Base-by-base conservation (phyloP, 192 early-diverging fungal genomes). In the Entomortierella chlamydospora region DNA sequence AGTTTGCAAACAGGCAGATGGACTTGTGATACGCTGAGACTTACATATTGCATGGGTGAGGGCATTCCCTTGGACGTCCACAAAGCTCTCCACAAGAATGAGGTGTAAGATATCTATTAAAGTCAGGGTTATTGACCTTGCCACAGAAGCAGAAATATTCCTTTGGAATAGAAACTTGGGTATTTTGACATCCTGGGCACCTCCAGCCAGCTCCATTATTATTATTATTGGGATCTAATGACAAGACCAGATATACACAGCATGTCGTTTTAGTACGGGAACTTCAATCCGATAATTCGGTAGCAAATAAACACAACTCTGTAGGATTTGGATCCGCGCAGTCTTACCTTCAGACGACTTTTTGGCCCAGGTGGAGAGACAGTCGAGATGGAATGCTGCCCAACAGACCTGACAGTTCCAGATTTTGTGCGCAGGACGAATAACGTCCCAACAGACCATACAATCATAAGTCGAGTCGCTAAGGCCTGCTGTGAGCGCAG, bases 381-480 rank as follows among this genome's bases (percentile, higher is more conserved):
- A 98, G 20, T 91, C 86, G 8, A 97, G 78, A 77, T 99, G 97
- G 74, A 97, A 98, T 3, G 96, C 89, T 15, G 93, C 94, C 90
- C 89, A 97, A 84, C 96, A 97, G 50, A 81, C 81, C 72, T 88
- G 83, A 84, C 97, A 99, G 50, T 86, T 88, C 97, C 97, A 99
- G 10, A 90, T 89, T 31, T 82, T 83, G 74, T 97, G 88, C 8
- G 84, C 85, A 13, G 82, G 85, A 50, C 88, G 84, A 55, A 99
- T 86, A 22, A 82, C 81, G 83, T 99, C 96, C 87, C 92, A 96
- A 83, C 97, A 99, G 11, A 99, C 91, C 95, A 98, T 95, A 85
- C 97, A 99, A 69, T 99, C 96, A 83, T 97, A 97, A 0, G 89
- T 83, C 15, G 89, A 87, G 34, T 82, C 89, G 22, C 79, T 86